Percentiles rank a stretch among this genome's conserved stretches.
phyloP scores from a whole-genome alignment of 1,284 basidiomycete genomes.

The Melanopsichium pennsylvanicum region DNA sequence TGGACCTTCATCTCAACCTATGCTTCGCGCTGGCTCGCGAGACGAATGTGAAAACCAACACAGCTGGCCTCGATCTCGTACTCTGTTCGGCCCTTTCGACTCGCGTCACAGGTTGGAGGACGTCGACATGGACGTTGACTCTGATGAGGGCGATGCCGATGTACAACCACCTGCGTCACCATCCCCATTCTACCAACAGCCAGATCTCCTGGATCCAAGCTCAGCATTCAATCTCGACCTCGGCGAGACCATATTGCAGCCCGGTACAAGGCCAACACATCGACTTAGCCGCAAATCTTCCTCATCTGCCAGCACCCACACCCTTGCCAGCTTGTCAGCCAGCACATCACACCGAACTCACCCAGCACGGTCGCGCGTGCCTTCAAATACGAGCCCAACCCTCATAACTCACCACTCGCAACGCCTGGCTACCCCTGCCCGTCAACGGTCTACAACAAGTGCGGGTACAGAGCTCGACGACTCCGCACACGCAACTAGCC shows the following conservation, averaged over 20 bases:
- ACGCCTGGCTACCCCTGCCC: conserved; percentile 25
- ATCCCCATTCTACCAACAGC: conserved; percentile 40
- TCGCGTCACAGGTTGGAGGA: conserved; percentile 19
- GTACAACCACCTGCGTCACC: conserved; percentile 44
- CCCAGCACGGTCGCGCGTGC: conserved; percentile 18
- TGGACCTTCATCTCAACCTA: conserved; percentile 38
- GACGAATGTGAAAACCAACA: conserved; percentile 1
- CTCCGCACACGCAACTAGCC: not conserved
- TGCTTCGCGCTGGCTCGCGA: conserved; percentile 25
- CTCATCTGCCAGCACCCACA: conserved; percentile 24
- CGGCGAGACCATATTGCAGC: conserved; percentile 34
- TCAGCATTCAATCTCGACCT: conserved; percentile 18
- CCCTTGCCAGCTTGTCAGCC: conserved; percentile 22
- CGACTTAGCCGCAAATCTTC: conserved; percentile 26
- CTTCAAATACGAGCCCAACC: conserved; percentile 9
- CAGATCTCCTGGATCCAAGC: conserved; percentile 16
- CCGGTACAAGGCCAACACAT: conserved; percentile 33
- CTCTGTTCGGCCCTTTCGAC: conserved; percentile 28
- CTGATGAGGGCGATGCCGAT: conserved; percentile 36
- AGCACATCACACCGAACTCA: conserved; percentile 8
- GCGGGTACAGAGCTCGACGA: conserved; percentile 22
- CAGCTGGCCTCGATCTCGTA: conserved; percentile 17
- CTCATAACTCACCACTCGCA: conserved; percentile 5
- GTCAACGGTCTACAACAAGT: conserved; percentile 28
- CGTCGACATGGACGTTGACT: conserved; percentile 44